phyloP scores from a whole-genome alignment of 768 basidiomycete species.

The Pulveroboletus sp. region DNA sequence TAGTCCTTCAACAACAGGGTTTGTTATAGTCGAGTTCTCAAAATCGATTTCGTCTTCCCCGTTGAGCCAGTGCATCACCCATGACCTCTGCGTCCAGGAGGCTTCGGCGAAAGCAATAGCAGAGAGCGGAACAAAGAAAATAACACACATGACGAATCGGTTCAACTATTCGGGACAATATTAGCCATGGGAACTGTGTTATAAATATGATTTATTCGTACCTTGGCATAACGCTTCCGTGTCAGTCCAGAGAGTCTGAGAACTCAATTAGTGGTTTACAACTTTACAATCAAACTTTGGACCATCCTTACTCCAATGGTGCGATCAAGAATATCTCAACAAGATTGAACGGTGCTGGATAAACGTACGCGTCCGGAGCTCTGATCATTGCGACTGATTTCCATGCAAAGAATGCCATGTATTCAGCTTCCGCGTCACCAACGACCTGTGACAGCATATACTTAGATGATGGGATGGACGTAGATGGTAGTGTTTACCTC shows the following conservation, averaged over 20 bases:
- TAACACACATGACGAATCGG: conserved; percentile 65
- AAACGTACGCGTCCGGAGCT: conserved; percentile 77
- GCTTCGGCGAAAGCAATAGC: conserved; percentile 73
- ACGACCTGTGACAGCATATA: conserved; percentile 53
- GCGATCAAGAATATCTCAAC: conserved; percentile 77
- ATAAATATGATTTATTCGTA: conserved; percentile 13
- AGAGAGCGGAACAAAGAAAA: conserved; percentile 82
- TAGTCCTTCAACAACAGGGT: conserved; percentile 61
- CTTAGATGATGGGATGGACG: neutral
- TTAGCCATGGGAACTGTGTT: conserved; percentile 1
- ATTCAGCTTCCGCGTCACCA: conserved; percentile 85
- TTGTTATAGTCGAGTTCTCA: conserved; percentile 49
- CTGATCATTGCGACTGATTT: conserved; percentile 86
- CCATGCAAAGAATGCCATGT: conserved; percentile 84
- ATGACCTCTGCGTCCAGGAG: conserved; percentile 52
- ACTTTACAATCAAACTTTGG: neutral
- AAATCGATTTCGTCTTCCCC: conserved; percentile 57
- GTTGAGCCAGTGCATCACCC: conserved; percentile 69
- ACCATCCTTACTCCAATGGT: conserved; percentile 73
- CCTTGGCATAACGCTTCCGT: conserved; percentile 58
- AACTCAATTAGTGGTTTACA: conserved; percentile 2
- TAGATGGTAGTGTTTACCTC: conserved; percentile 52
- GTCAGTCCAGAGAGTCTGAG: conserved; percentile 46
- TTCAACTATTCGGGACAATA: conserved; percentile 52
- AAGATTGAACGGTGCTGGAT: conserved; percentile 92